Base-by-base conservation (phyloP, 2,329 filamentous ascomycete genomes). In the Aspergillus chevalieri region DNA sequence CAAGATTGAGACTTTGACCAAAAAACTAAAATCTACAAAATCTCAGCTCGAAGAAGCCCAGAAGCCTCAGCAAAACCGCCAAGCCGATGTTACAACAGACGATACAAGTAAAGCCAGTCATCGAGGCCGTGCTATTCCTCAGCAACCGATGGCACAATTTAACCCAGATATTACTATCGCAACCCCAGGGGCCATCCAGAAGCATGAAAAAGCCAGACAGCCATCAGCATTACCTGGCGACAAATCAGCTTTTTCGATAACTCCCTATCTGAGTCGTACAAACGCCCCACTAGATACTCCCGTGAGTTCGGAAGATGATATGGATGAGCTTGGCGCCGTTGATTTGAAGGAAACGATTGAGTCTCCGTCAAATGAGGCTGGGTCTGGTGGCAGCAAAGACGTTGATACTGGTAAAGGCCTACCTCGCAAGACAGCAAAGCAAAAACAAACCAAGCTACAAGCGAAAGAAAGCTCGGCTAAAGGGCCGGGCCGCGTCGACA, bases 201-300 rank as follows among this genome's bases (percentile, higher is more conserved):
- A 65, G 43, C 68, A 72, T 19, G 86, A 84, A 67, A 84, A 83
- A 64, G 74, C 77, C 48, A 78, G 74, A 44, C 67, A 74, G 24
- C 79, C 83, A 17, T 78, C 81, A 34, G 78, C 80, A 1, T 72
- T 82, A 48, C 74, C 87, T 4, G 89, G 87, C 26, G 89, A 95
- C 63, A 96, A 95, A 68, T 96, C 91, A 0, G 84, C 80, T 2
- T 96, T 97, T 68, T 95, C 90, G 3, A 89, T 96, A 55, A 97
- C 92, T 0, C 92, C 92, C 0, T 96, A 95, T 74, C 76, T 97
- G 53, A 95, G 91, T 67, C 83, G 85, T 46, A 85, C 82, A 22
- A 83, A 78, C 52, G 84, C 76, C 55, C 72, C 85, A 12, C 69
- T 72, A 33, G 59, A 61, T 39, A 60, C 63, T 10, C 58, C 57